These are phyloP conservation scores for Chaetomiaceae sp. DNA, from an alignment of 2,329 filamentous ascomycete genomes.

Conservation along the genomic window DNA sequence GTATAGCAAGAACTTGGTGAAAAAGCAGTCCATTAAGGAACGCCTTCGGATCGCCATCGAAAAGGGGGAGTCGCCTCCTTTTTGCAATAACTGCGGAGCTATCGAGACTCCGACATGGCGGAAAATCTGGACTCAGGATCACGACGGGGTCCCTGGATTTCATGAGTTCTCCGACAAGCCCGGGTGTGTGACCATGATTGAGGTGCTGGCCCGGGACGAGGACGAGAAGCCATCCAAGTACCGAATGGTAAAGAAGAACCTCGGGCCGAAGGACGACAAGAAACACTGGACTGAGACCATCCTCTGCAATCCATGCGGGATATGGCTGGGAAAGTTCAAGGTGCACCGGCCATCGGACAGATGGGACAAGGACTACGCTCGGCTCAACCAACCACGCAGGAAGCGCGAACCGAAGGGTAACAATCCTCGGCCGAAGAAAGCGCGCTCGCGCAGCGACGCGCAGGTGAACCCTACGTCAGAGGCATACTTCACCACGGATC, in stretches of 20 bases:
- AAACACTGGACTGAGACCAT: conserved; percentile 63
- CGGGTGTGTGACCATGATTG: conserved; percentile 67
- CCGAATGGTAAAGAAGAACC: conserved; percentile 70
- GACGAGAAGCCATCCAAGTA: conserved; percentile 60
- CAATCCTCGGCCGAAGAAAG: conserved; percentile 41
- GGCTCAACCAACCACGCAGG: conserved; percentile 45
- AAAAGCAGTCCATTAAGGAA: conserved; percentile 56
- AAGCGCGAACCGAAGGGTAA: conserved; percentile 37
- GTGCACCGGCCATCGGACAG: conserved; percentile 74
- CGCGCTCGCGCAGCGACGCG: conserved; percentile 42
- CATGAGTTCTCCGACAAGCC: conserved; percentile 68
- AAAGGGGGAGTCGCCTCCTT: conserved; percentile 80
- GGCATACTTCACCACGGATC: conserved; percentile 48
- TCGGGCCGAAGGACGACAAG: conserved; percentile 57
- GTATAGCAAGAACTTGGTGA: conserved; percentile 58
- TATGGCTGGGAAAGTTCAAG: conserved; percentile 89
- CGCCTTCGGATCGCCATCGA: conserved; percentile 58
- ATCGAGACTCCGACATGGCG: conserved; percentile 97
- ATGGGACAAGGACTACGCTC: conserved; percentile 64
- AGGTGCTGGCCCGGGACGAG: conserved; percentile 56
- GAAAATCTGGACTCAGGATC: conserved; percentile 78
- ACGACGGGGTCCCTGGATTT: conserved; percentile 62
- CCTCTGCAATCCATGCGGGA: conserved; percentile 87
- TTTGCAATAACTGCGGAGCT: conserved; percentile 86
- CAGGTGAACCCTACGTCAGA: conserved; percentile 46